These are phyloP conservation scores for Pogostemon cablin DNA, from an alignment of 257 asterid genomes.

Conservation along the genomic window DNA sequence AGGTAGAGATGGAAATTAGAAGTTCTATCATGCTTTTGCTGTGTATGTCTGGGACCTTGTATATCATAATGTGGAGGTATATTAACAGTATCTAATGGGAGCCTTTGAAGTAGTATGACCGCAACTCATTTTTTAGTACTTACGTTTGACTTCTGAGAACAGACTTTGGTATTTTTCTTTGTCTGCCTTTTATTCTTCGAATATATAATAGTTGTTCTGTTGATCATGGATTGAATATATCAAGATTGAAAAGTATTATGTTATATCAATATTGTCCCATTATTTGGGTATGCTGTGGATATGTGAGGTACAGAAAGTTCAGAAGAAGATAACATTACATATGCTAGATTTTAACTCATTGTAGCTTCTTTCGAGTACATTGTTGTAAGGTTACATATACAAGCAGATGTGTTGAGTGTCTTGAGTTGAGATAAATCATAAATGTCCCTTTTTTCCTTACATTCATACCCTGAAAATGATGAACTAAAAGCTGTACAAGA, in stretches of 20 bases:
- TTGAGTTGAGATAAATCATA: slow-evolving; percentile 11
- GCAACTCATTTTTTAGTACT: too few relatives aligned
- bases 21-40: neutral
- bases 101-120: too few relatives aligned
- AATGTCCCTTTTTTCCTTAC: neutral
- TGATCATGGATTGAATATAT: neutral
- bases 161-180: neutral
- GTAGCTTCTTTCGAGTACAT: neutral
- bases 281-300: neutral
- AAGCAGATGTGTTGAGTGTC: slow-evolving; percentile 2
- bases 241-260: neutral
- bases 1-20: neutral
- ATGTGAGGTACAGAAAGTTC: neutral
- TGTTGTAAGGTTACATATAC: neutral
- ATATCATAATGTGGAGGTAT: neutral
- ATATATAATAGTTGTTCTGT: neutral
- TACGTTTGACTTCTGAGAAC: neutral
- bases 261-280: neutral
- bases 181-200: neutral
- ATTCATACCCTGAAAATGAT: slow-evolving; percentile 4
- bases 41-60: slow-evolving; percentile 2
- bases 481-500: neutral
- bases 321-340: neutral
- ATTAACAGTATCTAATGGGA: too few relatives aligned
- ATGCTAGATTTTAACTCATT: neutral